Base-by-base conservation (phyloP, 2,329 filamentous ascomycete genomes). In the Talaromyces sp. region DNA sequence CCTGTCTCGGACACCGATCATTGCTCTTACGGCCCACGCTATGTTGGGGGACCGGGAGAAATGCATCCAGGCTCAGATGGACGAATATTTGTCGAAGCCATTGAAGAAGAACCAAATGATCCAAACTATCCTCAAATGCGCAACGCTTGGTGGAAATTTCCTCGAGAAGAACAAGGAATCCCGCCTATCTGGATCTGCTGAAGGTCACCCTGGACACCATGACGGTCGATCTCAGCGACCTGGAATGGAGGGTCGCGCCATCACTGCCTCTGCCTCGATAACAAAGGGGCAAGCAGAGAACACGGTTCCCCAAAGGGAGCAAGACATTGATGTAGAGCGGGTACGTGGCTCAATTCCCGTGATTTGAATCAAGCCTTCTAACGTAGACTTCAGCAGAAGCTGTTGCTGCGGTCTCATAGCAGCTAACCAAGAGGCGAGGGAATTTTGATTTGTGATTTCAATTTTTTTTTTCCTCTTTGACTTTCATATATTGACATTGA, bases 31-130 rank as follows among this genome's bases (percentile, higher is more conserved):
- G 13, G 95, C 95, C 1, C 95, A 99, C 77, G 95, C 95, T 68
- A 99, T 99, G 95, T 88, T 98, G 80, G 95, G 95, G 65, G 95
- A 99, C 71, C 86, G 95, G 55, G 95, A 99, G 75, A 96, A 96
- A 81, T 99, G 95, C 75, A 96, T 99, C 63, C 91, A 96, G 73
- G 95, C 93, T 10, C 92, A 98, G 79, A 99, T 99, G 95, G 95
- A 99, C 74, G 95, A 99, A 75, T 99, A 99, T 72, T 81, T 99
- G 49, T 96, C 93, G 19, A 99, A 99, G 74, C 93, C 93, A 27
- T 81, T 98, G 63, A 96, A 97, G 76, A 93, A 96, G 72, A 97
- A 96, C 73, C 91, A 96, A 74, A 88, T 98, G 70, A 97, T 98
- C 70, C 93, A 98, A 78, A 97, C 93, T 0, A 98, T 99, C 62